Conservation (phyloP, 306 rosid species). For the Vigna trinervia region DNA sequence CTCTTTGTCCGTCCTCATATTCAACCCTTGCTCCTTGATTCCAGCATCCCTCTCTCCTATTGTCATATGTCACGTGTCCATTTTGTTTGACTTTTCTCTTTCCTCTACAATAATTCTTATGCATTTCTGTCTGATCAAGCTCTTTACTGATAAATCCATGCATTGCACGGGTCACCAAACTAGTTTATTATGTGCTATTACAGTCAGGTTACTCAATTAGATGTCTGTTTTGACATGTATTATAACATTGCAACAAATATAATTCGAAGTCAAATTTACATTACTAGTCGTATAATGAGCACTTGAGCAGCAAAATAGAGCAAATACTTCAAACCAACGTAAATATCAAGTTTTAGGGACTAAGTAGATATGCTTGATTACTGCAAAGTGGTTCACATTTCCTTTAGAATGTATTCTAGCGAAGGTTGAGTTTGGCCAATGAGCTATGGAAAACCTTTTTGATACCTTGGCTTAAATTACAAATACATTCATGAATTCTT, state of each 20-base stretch:
- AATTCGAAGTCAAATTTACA: not conserved
- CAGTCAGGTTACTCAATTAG: not conserved
- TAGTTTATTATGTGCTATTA: not conserved
- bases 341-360: not conserved
- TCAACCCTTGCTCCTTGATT: not conserved
- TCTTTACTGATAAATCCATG: not conserved
- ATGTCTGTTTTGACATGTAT: slow-evolving; percentile 16
- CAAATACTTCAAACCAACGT: not conserved
- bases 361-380: slow-evolving; percentile 6
- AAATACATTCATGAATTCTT: slow-evolving; percentile 7
- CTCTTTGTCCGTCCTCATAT: slow-evolving; percentile 4
- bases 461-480: slow-evolving; percentile 1
- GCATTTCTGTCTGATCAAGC: slow-evolving; percentile 20
- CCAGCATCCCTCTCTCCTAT: slow-evolving; percentile 2
- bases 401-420: not conserved
- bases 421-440: slow-evolving; percentile 10
- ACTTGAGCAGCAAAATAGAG: not conserved
- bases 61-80: not conserved
- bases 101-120: not conserved
- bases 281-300: slow-evolving; percentile 6
- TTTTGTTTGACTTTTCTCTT: not conserved
- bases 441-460: slow-evolving; percentile 6
- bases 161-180: too few relatives aligned
- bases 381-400: slow-evolving; percentile 33
- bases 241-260: not conserved